These are phyloP conservation scores for Gnomoniopsis sp. DNA, from an alignment of 2,329 filamentous ascomycete genomes.

Conservation along the genomic window DNA sequence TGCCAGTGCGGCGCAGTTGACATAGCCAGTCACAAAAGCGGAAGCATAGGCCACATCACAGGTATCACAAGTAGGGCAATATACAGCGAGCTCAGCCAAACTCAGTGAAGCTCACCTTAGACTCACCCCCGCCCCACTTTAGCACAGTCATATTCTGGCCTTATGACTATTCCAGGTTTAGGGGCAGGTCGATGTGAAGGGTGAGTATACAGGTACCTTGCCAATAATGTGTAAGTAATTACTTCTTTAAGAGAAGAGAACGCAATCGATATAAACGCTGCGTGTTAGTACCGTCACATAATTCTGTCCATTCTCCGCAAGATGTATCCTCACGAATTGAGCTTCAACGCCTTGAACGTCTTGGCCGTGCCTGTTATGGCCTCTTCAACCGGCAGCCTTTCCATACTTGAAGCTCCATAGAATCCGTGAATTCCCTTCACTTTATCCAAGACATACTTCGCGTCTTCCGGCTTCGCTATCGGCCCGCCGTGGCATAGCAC, in stretches of 20 bases:
- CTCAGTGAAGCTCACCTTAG: too few relatives aligned
- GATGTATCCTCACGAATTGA: not conserved
- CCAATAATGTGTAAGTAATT: too few relatives aligned
- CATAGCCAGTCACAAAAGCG: not conserved
- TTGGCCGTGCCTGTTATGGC: conserved; percentile 52
- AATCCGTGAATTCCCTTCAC: conserved; percentile 68
- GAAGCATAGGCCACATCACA: not conserved
- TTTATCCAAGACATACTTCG: conserved; percentile 56
- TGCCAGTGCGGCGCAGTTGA: not conserved
- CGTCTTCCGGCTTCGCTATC: conserved; percentile 62
- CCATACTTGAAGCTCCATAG: conserved; percentile 69
- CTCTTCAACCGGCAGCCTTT: conserved; percentile 63
- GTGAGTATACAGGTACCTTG: conserved; percentile 20
- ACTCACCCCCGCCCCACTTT: too few relatives aligned
- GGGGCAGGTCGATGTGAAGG: not conserved
- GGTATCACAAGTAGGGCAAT: too few relatives aligned
- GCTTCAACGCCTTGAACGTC: conserved; percentile 27
- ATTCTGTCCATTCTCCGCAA: too few relatives aligned
- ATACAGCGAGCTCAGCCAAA: too few relatives aligned
- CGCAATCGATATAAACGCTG: too few relatives aligned
- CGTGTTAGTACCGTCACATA: too few relatives aligned
- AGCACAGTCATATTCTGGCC: not conserved
- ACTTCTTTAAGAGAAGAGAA: too few relatives aligned
- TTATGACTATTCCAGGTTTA: not conserved
- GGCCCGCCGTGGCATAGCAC: conserved; percentile 70